Evolutionary conservation across 164 flowering plant species (phyloP), one percentile per base, ranked within the genome.

Genomic region (Akebia trifoliata): DNA sequence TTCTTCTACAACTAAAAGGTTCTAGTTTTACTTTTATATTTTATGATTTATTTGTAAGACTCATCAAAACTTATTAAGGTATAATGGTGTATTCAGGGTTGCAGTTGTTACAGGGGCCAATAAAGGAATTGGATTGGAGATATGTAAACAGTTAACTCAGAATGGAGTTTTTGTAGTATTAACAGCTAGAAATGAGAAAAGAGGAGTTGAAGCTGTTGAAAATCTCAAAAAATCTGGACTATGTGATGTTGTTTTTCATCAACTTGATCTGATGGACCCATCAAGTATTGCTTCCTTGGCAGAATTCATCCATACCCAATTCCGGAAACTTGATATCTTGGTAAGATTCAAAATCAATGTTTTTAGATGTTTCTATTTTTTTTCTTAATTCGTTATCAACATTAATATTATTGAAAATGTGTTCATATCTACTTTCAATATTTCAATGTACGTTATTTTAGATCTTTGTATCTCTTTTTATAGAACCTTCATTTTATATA

Each of bases 31-130:
- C n/a, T n/a, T n/a, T n/a, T n/a, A n/a, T n/a, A n/a, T n/a, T n/a
- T n/a, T n/a, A n/a, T n/a, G n/a, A n/a, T n/a, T n/a, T n/a, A n/a
- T n/a, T n/a, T n/a, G n/a, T n/a, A n/a, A n/a, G n/a, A n/a, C n/a
- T n/a, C n/a, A n/a, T n/a, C n/a, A n/a, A n/a, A n/a, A n/a, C n/a
- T n/a, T n/a, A n/a, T n/a, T n/a, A n/a, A n/a, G n/a, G n/a, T n/a
- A n/a, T n/a, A n/a, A n/a, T n/a, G n/a, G n/a, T n/a, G n/a, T n/a
- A n/a, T n/a, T 25, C n/a, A 15, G 32, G 17, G 76, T n/a, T 59
- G 44, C 65, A 61, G 79, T 82, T 30, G 85, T 80, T 0, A 80
- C 83, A 18, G 87, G 84, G 36, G 78, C 72, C 61, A 80, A 80
- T 58, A 80, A 73, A 54, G 88, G 85, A 6, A 72, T 80, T 39